Evolutionary conservation across 2,329 filamentous ascomycete genomes (phyloP).

Genomic region (Botrytis fragariae): DNA sequence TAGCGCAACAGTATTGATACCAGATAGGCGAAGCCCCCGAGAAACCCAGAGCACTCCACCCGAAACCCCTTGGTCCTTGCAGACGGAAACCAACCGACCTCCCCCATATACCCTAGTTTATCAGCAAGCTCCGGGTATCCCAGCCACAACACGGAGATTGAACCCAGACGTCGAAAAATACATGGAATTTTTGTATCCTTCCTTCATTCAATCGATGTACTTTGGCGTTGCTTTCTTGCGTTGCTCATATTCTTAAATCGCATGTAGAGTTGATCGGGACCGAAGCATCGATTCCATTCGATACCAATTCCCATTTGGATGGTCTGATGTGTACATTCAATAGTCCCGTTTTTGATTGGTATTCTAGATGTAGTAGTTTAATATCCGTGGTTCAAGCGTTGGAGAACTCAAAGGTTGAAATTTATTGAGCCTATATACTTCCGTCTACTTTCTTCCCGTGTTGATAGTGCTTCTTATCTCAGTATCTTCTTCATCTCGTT

Average conservation of each 20-base stretch:
- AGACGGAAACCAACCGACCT: background rate
- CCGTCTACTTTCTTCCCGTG: background rate
- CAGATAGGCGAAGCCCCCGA: background rate
- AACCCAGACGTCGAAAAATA: background rate
- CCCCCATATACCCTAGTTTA: background rate
- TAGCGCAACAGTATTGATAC: background rate
- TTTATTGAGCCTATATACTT: background rate
- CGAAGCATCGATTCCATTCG: background rate
- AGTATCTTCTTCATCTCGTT: background rate
- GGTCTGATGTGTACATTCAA: background rate
- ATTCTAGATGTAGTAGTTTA: slow-evolving; percentile 1
- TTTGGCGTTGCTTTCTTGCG: background rate
- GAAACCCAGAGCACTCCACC: background rate
- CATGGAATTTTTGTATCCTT: background rate
- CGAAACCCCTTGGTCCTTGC: background rate
- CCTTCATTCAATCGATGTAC: background rate
- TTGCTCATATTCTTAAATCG: no score
- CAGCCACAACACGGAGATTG: slow-evolving; percentile 9
- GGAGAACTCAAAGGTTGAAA: background rate
- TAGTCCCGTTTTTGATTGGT: background rate
- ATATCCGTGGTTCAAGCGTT: slow-evolving; percentile 4
- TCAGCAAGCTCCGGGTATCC: background rate
- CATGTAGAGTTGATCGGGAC: background rate
- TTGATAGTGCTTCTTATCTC: background rate
- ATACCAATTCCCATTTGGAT: background rate